These are phyloP conservation scores for Kwoniella sp. DNA, from an alignment of 768 basidiomycete genomes.

Conservation along the genomic window DNA sequence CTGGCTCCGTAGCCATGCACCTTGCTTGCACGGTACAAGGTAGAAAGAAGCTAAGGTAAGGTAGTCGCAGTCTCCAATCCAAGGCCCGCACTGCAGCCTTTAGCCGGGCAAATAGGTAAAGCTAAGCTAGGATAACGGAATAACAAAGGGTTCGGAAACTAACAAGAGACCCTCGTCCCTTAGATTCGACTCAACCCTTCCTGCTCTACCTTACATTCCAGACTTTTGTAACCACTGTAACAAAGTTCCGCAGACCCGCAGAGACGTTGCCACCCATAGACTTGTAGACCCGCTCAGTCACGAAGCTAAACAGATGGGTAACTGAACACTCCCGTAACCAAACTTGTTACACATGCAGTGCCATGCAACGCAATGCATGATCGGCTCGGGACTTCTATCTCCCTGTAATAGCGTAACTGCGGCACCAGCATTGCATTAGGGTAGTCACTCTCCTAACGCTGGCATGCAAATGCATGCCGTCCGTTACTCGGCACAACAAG, in stretches of 20 bases:
- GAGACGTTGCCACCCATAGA: no score
- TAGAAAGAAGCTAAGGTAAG: no score
- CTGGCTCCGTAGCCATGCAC: no score
- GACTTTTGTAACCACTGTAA: background rate
- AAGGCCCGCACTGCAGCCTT: no score
- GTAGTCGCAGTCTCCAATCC: no score
- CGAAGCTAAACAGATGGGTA: no score
- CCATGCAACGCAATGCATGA: background rate
- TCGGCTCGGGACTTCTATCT: background rate
- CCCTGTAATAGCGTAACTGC: background rate
- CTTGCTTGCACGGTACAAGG: no score
- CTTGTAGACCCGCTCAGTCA: no score
- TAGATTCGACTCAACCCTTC: background rate
- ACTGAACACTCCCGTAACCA: background rate
- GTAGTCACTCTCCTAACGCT: no score
- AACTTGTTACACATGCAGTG: background rate
- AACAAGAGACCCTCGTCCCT: background rate
- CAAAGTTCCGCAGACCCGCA: background rate
- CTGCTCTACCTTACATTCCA: background rate
- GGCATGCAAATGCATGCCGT: background rate
- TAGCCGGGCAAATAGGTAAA: no score
- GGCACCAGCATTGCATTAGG: background rate
- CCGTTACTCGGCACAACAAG: no score
- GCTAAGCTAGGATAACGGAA: background rate
- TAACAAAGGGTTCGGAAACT: constrained; percentile 2